Evolutionary conservation across 2,329 filamentous ascomycete species (phyloP).

Genomic region (Thielaviopsis euricoi): DNA sequence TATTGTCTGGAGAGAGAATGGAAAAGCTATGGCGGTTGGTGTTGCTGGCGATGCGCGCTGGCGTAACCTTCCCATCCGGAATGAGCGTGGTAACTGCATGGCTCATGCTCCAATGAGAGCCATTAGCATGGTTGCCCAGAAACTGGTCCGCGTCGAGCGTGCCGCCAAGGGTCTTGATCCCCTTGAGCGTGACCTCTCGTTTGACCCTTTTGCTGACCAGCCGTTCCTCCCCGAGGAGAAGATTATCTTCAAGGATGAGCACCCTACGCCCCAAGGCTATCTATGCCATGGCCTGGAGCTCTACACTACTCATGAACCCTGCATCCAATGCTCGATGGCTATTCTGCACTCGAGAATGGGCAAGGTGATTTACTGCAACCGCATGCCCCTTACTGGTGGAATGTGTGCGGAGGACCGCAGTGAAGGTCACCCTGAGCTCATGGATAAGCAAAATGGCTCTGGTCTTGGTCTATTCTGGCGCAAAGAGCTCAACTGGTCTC

Average conservation of each 20-base stretch:
- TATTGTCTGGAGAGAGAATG: constrained; percentile 47
- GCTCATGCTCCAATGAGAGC: constrained; percentile 63
- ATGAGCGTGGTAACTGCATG: constrained; percentile 51
- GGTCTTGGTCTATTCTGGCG: constrained; percentile 56
- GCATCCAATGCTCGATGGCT: constrained; percentile 93
- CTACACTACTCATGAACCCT: constrained; percentile 90
- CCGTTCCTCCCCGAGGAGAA: constrained; percentile 53
- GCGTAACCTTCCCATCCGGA: constrained; percentile 32
- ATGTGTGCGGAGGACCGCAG: constrained; percentile 60
- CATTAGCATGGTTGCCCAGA: constrained; percentile 67
- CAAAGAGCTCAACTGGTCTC: constrained; percentile 72
- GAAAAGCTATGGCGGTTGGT: constrained; percentile 43
- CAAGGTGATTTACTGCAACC: constrained; percentile 61
- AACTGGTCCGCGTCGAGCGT: constrained; percentile 40
- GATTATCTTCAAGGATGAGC: constrained; percentile 44
- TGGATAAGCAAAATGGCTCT: constrained; percentile 30
- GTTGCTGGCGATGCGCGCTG: constrained; percentile 64
- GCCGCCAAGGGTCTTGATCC: constrained; percentile 21
- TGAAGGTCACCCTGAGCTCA: constrained; percentile 24
- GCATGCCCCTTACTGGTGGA: constrained; percentile 69
- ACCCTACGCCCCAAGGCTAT: constrained; percentile 62
- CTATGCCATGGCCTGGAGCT: constrained; percentile 87
- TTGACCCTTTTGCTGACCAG: constrained; percentile 49
- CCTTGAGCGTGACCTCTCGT: constrained; percentile 28
- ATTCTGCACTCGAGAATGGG: constrained; percentile 88